Conservation (phyloP, 1,139 yeast genomes). For the Hyphopichia khmerensis region DNA sequence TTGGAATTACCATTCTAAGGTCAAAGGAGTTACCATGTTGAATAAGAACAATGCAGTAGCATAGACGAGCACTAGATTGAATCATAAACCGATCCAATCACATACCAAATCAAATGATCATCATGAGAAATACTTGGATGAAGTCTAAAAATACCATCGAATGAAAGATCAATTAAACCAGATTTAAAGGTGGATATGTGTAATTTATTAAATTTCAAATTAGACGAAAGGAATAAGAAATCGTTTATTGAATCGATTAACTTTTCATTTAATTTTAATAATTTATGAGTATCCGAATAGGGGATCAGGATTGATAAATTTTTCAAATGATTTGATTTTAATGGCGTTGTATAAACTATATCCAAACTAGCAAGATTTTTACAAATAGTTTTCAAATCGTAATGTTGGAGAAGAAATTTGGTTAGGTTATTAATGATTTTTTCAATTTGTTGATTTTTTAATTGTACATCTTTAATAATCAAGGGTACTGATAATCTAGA, state of each 20-base stretch:
- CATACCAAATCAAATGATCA: no score
- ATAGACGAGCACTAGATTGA: no score
- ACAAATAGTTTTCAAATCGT: neutral
- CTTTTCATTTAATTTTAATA: neutral
- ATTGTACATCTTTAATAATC: conserved; percentile 12
- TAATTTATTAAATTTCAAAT: neutral
- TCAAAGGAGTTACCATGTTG: no score
- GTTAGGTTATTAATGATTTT: conserved; percentile 25
- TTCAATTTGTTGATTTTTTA: conserved; percentile 8
- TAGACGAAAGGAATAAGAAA: neutral
- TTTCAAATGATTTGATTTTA: neutral
- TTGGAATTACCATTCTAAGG: no score
- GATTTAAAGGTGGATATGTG: neutral
- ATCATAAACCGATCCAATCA: no score
- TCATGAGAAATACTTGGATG: neutral
- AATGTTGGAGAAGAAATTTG: neutral
- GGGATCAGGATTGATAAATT: neutral
- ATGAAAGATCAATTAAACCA: neutral
- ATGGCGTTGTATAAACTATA: neutral
- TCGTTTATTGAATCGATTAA: neutral
- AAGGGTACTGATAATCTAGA: conserved; percentile 7
- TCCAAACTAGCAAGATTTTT: neutral
- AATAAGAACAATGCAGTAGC: no score
- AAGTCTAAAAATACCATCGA: neutral
- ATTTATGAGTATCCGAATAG: neutral